Conservation (phyloP, 768 basidiomycete species). For the Amanita pseudoporphyria region DNA sequence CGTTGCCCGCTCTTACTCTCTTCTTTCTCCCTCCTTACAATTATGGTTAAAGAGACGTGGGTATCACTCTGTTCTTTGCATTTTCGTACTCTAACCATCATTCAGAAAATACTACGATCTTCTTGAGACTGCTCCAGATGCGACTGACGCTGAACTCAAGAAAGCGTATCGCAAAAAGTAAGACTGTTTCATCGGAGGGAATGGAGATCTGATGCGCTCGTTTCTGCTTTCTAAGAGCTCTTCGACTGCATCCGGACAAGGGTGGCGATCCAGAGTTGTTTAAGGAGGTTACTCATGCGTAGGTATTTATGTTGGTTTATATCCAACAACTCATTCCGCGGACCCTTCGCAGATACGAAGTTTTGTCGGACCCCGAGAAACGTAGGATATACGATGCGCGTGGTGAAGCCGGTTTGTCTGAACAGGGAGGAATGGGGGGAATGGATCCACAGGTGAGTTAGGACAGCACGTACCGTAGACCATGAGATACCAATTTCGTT, state of each 20-base stretch:
- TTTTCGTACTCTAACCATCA: constrained; percentile 5
- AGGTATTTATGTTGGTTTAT: constrained; percentile 24
- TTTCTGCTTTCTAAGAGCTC: constrained; percentile 40
- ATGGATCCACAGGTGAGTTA: constrained; percentile 87
- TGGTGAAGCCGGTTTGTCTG: constrained; percentile 86
- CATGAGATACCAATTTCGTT: constrained; percentile 1
- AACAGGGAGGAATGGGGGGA: constrained; percentile 84
- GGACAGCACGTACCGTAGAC: not conserved
- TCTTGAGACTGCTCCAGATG: constrained; percentile 72
- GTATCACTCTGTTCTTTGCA: constrained; percentile 13
- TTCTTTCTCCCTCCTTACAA: constrained; percentile 14
- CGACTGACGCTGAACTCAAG: constrained; percentile 81
- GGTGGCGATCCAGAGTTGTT: constrained; percentile 95
- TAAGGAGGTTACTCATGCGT: constrained; percentile 97
- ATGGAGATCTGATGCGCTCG: constrained; percentile 7
- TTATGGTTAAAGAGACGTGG: constrained; percentile 68
- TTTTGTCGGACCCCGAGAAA: constrained; percentile 82
- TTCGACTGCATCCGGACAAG: constrained; percentile 86
- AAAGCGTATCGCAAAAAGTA: constrained; percentile 95
- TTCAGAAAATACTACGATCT: constrained; percentile 86
- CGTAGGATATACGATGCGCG: constrained; percentile 78
- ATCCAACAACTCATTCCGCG: constrained; percentile 5
- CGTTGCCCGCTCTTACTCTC: constrained; percentile 6
- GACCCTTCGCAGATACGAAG: constrained; percentile 66
- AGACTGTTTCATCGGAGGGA: constrained; percentile 5